These are phyloP conservation scores for Mycena belliarum DNA, from an alignment of 768 basidiomycete species.

Conservation along the genomic window DNA sequence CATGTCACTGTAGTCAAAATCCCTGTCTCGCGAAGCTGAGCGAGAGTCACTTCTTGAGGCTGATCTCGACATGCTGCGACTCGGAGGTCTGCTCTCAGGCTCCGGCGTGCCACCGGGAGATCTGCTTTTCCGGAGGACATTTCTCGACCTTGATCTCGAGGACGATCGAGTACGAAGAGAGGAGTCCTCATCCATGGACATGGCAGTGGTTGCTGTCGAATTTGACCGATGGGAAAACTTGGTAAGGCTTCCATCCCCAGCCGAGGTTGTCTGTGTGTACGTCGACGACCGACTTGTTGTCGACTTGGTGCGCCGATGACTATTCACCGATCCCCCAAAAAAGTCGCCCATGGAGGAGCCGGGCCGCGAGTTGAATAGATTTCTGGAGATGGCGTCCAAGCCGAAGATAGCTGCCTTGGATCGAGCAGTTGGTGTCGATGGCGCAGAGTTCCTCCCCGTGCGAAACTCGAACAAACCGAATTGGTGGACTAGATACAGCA, in stretches of 20 bases:
- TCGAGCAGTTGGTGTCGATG: conserved; percentile 80
- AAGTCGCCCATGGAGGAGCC: conserved; percentile 73
- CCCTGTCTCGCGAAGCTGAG: conserved; percentile 46
- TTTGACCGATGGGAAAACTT: conserved; percentile 74
- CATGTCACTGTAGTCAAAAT: conserved; percentile 41
- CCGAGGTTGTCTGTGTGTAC: conserved; percentile 69
- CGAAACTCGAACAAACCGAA: conserved; percentile 88
- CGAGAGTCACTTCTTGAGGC: conserved; percentile 32
- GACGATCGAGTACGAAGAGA: conserved; percentile 40
- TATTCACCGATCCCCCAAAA: conserved; percentile 71
- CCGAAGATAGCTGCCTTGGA: conserved; percentile 88
- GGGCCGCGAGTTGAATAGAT: conserved; percentile 75
- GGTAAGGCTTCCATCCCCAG: conserved; percentile 61
- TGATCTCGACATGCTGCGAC: conserved; percentile 36
- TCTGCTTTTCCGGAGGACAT: conserved; percentile 41
- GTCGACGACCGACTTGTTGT: conserved; percentile 71
- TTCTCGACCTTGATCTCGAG: conserved; percentile 46
- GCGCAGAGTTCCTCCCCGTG: conserved; percentile 71
- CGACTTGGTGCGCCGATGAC: conserved; percentile 70
- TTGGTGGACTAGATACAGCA: conserved; percentile 66
- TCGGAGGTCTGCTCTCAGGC: conserved; percentile 50
- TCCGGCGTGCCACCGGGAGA: conserved; percentile 45
- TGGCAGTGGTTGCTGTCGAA: conserved; percentile 51
- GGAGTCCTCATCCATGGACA: conserved; percentile 61
- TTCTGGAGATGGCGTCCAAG: conserved; percentile 86